Evolutionary conservation across 2,329 filamentous ascomycete species (phyloP).

Genomic region (Penicillium sp.): DNA sequence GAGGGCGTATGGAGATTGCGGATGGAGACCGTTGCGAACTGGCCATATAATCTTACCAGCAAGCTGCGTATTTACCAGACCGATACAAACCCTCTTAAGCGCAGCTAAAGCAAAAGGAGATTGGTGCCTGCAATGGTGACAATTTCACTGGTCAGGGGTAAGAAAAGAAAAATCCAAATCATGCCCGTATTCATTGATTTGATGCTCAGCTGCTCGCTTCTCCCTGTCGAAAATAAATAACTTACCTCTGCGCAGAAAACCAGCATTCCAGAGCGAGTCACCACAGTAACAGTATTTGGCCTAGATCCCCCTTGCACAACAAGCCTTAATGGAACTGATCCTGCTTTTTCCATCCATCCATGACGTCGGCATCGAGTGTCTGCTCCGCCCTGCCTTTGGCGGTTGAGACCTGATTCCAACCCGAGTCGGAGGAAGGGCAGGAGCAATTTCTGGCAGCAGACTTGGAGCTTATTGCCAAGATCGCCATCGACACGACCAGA

Average conservation of each 20-base stretch:
- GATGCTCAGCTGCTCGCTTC: neutral
- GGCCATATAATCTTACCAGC: neutral
- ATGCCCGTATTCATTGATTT: neutral
- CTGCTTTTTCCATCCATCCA: neutral
- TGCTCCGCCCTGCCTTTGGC: neutral
- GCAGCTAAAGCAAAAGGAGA: neutral
- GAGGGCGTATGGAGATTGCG: too few species aligned
- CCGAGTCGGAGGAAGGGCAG: neutral
- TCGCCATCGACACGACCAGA: neutral
- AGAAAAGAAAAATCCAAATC: neutral
- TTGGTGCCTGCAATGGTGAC: neutral
- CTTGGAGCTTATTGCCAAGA: constrained; percentile 2
- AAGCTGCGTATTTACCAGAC: neutral
- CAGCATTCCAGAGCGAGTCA: neutral
- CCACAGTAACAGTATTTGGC: neutral
- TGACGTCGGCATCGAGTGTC: neutral
- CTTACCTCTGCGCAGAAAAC: neutral
- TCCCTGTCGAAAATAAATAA: neutral
- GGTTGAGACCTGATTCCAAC: neutral
- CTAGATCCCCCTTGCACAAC: neutral
- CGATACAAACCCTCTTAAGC: neutral
- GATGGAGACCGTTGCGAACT: neutral
- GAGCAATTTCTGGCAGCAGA: neutral
- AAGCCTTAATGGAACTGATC: neutral
- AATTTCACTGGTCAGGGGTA: constrained; percentile 3